phyloP scores from a whole-genome alignment of 352 stramenopile genomes.

The Globisporangium paddicum region DNA sequence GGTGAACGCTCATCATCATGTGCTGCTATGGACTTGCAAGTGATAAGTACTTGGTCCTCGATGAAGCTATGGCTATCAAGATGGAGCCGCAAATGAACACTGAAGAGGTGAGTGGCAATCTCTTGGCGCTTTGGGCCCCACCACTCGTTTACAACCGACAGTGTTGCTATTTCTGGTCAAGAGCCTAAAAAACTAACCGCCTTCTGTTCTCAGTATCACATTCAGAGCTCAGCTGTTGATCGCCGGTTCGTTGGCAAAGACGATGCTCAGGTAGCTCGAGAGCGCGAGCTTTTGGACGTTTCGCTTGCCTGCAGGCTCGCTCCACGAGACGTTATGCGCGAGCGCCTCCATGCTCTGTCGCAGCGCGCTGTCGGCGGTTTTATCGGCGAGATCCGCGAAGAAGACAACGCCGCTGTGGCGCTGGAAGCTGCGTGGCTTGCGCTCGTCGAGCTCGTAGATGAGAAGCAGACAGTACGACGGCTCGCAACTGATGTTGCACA shows the following conservation, averaged over 20 bases:
- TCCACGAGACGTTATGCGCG: constrained; percentile 73
- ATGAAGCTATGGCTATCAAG: neutral
- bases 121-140: neutral
- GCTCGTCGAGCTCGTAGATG: constrained; percentile 66
- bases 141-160: neutral
- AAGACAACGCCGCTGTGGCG: constrained; percentile 57
- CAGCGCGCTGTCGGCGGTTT: constrained; percentile 28
- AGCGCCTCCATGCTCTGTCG: constrained; percentile 59
- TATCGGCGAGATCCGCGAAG: constrained; percentile 46
- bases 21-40: neutral
- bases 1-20: constrained; percentile 10
- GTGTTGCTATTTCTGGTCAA: constrained; percentile 5
- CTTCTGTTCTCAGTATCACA: neutral
- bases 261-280: constrained; percentile 47
- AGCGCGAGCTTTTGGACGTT: constrained; percentile 63
- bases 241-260: constrained; percentile 36
- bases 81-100: neutral
- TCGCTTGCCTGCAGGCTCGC: constrained; percentile 58
- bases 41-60: neutral
- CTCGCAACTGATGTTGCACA: constrained; percentile 58
- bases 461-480: constrained; percentile 41
- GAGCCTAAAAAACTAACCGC: neutral
- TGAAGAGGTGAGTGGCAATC: neutral
- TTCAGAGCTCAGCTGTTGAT: constrained; percentile 27
- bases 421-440: constrained; percentile 29